Evolutionary conservation across 108 stramenopile genomes (phyloP).

Genomic region (Chaetoceros muelleri): DNA sequence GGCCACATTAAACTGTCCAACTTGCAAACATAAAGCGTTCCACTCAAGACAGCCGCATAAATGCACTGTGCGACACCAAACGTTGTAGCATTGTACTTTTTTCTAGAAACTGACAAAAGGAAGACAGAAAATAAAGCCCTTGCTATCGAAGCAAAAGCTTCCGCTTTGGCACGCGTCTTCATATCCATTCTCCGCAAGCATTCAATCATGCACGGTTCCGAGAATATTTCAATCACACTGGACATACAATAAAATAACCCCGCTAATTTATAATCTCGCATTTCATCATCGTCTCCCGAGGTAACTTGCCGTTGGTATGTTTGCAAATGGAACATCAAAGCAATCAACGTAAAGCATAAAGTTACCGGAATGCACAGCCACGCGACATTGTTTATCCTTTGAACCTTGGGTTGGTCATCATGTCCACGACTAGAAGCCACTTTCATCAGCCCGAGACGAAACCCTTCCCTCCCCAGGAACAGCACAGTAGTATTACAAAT

Average conservation of each 20-base stretch:
- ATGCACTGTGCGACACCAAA: constrained; percentile 76
- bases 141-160: constrained; percentile 49
- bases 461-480: constrained; percentile 83
- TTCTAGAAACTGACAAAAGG: constrained; percentile 13
- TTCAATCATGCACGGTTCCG: constrained; percentile 59
- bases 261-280: constrained; percentile 49
- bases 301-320: constrained; percentile 6
- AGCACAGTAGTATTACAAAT: constrained; percentile 47
- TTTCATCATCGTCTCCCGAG: constrained; percentile 1
- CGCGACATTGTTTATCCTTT: constrained; percentile 19
- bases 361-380: constrained; percentile 37
- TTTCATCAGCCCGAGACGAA: constrained; percentile 67
- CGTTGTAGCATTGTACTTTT: constrained; percentile 36
- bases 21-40: constrained; percentile 29
- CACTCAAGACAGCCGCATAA: constrained; percentile 42
- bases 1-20: neutral
- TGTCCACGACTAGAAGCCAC: no score
- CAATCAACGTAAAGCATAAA: constrained; percentile 14
- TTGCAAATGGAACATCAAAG: constrained; percentile 24
- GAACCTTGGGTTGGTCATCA: neutral
- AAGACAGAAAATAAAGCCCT: constrained; percentile 46
- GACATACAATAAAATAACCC: constrained; percentile 76
- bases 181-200: constrained; percentile 56
- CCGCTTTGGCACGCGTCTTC: constrained; percentile 48
- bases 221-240: constrained; percentile 52